Conservation (phyloP, 805 yeast species). For the Blastobotrys attinorum region DNA sequence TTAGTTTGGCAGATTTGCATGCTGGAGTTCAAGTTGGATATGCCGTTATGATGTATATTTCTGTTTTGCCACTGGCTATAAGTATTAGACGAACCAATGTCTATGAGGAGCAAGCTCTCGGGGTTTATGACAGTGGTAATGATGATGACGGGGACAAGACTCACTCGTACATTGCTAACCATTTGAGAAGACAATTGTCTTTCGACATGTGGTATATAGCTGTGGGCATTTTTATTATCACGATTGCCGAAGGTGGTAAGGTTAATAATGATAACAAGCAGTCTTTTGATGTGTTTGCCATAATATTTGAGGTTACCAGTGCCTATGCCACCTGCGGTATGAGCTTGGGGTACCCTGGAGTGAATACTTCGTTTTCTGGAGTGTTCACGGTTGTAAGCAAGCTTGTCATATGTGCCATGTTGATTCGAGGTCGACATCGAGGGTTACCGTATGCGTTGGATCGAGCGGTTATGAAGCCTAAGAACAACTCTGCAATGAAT, state of each 20-base stretch:
- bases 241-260: constrained; percentile 73
- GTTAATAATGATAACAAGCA: constrained; percentile 38
- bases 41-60: constrained; percentile 96
- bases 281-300: constrained; percentile 57
- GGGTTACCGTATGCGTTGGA: constrained; percentile 91
- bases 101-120: constrained; percentile 93
- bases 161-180: constrained; percentile 71
- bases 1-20: constrained; percentile 61
- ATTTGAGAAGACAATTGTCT: constrained; percentile 83
- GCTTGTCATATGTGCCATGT: constrained; percentile 76
- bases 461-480: constrained; percentile 84
- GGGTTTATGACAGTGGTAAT: constrained; percentile 53
- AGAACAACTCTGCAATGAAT: too few species aligned
- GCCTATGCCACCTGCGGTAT: constrained; percentile 97
- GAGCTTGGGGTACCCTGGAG: constrained; percentile 71
- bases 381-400: constrained; percentile 69
- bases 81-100: constrained; percentile 95
- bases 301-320: constrained; percentile 81
- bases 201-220: constrained; percentile 93
- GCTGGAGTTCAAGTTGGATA: constrained; percentile 93
- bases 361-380: constrained; percentile 62
- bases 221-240: constrained; percentile 74
- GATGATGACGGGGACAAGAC: constrained; percentile 26
- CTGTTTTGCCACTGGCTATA: constrained; percentile 92
- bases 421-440: constrained; percentile 94